Percentiles rank a stretch among this genome's conserved stretches.
phyloP scores from a whole-genome alignment of 805 yeast genomes.

The Candida insectorum region DNA sequence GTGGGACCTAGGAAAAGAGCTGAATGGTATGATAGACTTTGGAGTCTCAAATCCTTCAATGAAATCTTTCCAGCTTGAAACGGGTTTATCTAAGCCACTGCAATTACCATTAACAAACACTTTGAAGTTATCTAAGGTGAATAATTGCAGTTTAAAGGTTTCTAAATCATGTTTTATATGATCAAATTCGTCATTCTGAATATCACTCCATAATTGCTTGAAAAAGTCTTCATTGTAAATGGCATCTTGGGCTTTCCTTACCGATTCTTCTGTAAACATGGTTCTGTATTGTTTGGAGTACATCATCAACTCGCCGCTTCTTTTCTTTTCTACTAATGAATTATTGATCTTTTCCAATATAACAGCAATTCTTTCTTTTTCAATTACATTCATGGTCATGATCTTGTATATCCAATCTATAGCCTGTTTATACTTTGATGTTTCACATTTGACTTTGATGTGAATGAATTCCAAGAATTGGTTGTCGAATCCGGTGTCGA shows the following conservation, averaged over 20 bases:
- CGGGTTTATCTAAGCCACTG: conserved; percentile 48
- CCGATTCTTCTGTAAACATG: conserved; percentile 55
- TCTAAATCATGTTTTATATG: conserved; percentile 50
- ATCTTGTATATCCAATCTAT: conserved; percentile 74
- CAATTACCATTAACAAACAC: conserved; percentile 72
- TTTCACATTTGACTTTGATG: conserved; percentile 59
- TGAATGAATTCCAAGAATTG: conserved; percentile 65
- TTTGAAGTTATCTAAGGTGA: conserved; percentile 58
- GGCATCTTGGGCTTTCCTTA: conserved; percentile 63
- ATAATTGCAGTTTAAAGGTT: conserved; percentile 47
- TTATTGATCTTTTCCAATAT: conserved; percentile 60
- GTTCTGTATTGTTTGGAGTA: conserved; percentile 56
- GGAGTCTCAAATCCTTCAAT: conserved; percentile 15
- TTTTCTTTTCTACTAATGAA: conserved; percentile 57
- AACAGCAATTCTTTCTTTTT: conserved; percentile 65
- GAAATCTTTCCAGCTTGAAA: conserved; percentile 54
- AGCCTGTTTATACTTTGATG: conserved; percentile 60
- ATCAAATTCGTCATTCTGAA: conserved; percentile 53
- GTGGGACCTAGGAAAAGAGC: conserved; percentile 45
- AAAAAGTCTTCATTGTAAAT: conserved; percentile 60
- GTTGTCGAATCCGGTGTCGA: conserved; percentile 56
- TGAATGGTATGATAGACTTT: conserved; percentile 14
- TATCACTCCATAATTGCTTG: conserved; percentile 38
- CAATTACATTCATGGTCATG: conserved; percentile 66
- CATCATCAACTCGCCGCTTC: conserved; percentile 64